Evolutionary conservation across 202 grass and related monocot species (phyloP).

Genomic region (Setaria viridis): DNA sequence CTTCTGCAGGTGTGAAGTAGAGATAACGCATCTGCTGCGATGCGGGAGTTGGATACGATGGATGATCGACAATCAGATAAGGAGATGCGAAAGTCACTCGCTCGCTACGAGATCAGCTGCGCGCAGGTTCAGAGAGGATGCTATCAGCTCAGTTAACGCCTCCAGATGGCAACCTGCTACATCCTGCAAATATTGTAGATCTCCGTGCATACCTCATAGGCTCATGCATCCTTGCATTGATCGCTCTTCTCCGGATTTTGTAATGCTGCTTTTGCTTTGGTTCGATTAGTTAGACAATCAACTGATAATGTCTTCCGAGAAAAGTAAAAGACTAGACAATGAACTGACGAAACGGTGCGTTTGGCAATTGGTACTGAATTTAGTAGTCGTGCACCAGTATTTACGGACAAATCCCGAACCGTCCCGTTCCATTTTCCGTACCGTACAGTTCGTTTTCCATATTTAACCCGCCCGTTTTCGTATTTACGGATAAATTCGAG

Average conservation of each 20-base stretch:
- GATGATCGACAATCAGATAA: background rate
- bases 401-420: too few species aligned
- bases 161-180: background rate
- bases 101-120: background rate
- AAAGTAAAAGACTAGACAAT: background rate
- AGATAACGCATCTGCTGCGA: background rate
- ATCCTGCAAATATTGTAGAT: background rate
- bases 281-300: background rate
- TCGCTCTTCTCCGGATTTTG: background rate
- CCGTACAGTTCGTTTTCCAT: too few species aligned
- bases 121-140: too few species aligned
- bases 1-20: background rate
- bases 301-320: background rate
- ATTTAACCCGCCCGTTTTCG: too few species aligned
- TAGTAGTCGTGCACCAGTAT: too few species aligned
- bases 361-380: too few species aligned
- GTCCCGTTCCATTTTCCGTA: too few species aligned
- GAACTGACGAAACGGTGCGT: background rate
- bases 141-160: too few species aligned
- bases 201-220: background rate
- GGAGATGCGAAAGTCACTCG: background rate
- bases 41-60: too few species aligned
- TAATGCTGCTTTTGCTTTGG: background rate
- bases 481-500: too few species aligned
- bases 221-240: background rate